These are phyloP conservation scores for Exophiala calicioides DNA, from an alignment of 2,329 filamentous ascomycete species.

Conservation along the genomic window DNA sequence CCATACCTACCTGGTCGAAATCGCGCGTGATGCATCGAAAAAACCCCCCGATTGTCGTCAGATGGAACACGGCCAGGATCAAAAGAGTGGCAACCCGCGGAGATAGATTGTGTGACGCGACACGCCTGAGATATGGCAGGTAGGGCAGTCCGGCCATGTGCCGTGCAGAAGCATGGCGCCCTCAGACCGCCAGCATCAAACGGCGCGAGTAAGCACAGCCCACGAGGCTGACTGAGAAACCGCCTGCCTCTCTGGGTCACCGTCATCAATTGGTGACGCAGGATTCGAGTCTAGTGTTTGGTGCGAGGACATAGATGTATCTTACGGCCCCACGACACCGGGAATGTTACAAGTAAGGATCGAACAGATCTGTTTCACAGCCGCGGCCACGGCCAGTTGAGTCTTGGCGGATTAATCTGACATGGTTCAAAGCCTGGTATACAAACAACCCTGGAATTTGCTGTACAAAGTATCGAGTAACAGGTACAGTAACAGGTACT, in stretches of 20 bases:
- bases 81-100: slow-evolving; percentile 10
- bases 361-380: background rate
- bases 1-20: background rate
- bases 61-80: slow-evolving; percentile 18
- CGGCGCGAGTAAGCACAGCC: slow-evolving; percentile 13
- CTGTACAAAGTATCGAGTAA: too few species aligned
- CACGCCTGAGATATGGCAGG: background rate
- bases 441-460: slow-evolving; percentile 34
- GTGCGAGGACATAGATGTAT: slow-evolving; percentile 1
- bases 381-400: background rate
- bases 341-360: background rate
- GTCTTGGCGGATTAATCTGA: background rate
- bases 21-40: slow-evolving; percentile 5
- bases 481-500: too few species aligned
- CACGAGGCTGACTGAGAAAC: slow-evolving; percentile 11
- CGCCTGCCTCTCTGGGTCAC: too few species aligned
- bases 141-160: background rate
- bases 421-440: slow-evolving; percentile 8
- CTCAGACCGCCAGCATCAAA: slow-evolving; percentile 1
- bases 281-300: slow-evolving; percentile 1
- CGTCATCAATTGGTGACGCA: slow-evolving; percentile 8
- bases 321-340: background rate
- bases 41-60: slow-evolving; percentile 8
- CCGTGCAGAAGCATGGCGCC: background rate
- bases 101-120: slow-evolving; percentile 19